A percentile compares a stretch with the other conserved stretches of the same genome.
Evolutionary conservation across 352 stramenopile genomes (phyloP).

Genomic region (Plasmopara viticola): DNA sequence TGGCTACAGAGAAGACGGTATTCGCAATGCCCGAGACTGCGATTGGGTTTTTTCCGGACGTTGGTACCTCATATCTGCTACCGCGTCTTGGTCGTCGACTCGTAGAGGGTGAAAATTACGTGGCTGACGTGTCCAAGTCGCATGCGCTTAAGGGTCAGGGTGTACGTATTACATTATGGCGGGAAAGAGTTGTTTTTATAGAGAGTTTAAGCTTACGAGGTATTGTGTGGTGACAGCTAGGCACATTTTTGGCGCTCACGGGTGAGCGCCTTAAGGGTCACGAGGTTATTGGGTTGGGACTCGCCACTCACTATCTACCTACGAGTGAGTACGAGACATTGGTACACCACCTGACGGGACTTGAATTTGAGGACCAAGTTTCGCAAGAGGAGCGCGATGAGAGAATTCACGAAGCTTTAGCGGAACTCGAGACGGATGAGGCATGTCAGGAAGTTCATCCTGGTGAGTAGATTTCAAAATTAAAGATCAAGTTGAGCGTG

Average conservation of each 20-base stretch:
- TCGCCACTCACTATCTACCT: constrained; percentile 96
- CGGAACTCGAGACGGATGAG: constrained; percentile 79
- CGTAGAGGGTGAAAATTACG: constrained; percentile 62
- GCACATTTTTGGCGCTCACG: constrained; percentile 93
- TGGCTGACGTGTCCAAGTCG: constrained; percentile 61
- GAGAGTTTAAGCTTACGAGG: constrained; percentile 6
- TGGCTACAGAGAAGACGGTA: constrained; percentile 95
- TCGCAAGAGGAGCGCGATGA: constrained; percentile 75
- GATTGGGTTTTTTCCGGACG: constrained; percentile 98
- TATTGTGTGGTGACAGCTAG: constrained; percentile 37
- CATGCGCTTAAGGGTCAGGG: constrained; percentile 67
- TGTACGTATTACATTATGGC: constrained; percentile 23
- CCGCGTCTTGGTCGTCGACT: constrained; percentile 77
- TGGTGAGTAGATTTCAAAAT: constrained; percentile 15
- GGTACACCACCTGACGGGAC: constrained; percentile 77
- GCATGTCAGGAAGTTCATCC: constrained; percentile 74
- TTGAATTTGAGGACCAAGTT: constrained; percentile 64
- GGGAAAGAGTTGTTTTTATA: neutral
- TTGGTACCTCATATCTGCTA: constrained; percentile 92
- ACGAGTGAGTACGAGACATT: constrained; percentile 85
- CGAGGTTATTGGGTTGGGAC: constrained; percentile 89
- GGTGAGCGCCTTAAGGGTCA: constrained; percentile 87
- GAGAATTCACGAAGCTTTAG: constrained; percentile 79
- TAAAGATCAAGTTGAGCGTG: neutral
- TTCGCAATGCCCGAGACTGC: constrained; percentile 99